Percentiles rank a stretch among this genome's conserved stretches.
Evolutionary conservation across 306 rosid genomes (phyloP).

Genomic region (Castanea mollissima): DNA sequence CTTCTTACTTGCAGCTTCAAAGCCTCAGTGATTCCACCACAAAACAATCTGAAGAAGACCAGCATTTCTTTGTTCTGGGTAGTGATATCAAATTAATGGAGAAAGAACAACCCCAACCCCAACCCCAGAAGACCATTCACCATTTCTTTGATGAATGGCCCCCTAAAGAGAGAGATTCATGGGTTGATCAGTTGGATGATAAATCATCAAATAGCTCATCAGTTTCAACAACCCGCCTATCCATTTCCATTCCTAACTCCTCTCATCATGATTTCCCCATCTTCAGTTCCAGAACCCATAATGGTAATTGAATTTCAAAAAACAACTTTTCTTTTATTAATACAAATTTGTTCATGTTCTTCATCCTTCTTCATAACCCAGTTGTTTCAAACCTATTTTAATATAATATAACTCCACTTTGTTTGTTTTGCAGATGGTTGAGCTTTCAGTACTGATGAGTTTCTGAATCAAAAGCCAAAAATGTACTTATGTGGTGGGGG

Average conservation of each 20-base stretch:
- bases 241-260: slow-evolving; percentile 80
- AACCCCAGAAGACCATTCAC: slow-evolving; percentile 72
- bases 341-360: not conserved
- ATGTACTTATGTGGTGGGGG: slow-evolving; percentile 42
- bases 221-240: slow-evolving; percentile 73
- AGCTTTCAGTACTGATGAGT: slow-evolving; percentile 35
- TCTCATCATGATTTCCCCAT: slow-evolving; percentile 62
- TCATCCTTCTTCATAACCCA: not conserved
- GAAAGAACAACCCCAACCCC: slow-evolving; percentile 52
- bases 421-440: slow-evolving; percentile 59
- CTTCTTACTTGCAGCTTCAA: slow-evolving; percentile 76
- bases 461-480: slow-evolving; percentile 43
- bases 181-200: slow-evolving; percentile 76
- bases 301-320: slow-evolving; percentile 26
- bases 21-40: slow-evolving; percentile 29
- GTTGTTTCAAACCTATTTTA: not conserved
- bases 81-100: slow-evolving; percentile 30
- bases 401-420: slow-evolving; percentile 1
- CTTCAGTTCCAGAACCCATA: slow-evolving; percentile 52
- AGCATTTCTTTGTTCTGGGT: slow-evolving; percentile 32
- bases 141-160: slow-evolving; percentile 97
- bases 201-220: slow-evolving; percentile 58
- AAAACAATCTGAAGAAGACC: slow-evolving; percentile 44
- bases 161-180: slow-evolving; percentile 55
- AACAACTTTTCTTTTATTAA: too few species aligned